phyloP scores from a whole-genome alignment of 805 yeast species.

The Zygoascus tannicola region DNA sequence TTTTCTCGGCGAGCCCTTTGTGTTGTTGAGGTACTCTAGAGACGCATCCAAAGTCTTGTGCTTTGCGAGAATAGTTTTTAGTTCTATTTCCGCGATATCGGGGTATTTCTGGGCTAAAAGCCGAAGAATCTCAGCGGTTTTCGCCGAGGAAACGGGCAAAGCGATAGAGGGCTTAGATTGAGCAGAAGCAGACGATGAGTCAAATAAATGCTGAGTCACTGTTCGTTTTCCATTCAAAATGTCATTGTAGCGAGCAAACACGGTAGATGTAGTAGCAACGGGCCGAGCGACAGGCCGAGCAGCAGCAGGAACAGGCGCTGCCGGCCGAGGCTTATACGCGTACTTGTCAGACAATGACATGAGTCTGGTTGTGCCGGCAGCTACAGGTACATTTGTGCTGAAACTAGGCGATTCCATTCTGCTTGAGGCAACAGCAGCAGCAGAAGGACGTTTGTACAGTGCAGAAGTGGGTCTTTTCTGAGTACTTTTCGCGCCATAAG shows the following conservation, averaged over 20 bases:
- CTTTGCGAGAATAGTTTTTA: slow-evolving; percentile 14
- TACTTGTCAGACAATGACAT: slow-evolving; percentile 12
- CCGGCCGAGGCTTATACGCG: slow-evolving; percentile 5
- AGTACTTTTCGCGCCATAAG: slow-evolving; percentile 2
- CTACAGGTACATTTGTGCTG: neutral
- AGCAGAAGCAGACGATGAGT: neutral
- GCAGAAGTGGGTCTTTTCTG: slow-evolving; percentile 14
- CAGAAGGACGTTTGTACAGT: slow-evolving; percentile 4
- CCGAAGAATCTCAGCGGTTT: slow-evolving; percentile 2
- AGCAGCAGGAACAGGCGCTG: neutral
- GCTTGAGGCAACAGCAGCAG: neutral
- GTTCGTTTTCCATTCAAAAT: slow-evolving; percentile 8
- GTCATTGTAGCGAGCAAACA: slow-evolving; percentile 7
- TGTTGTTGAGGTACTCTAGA: slow-evolving; percentile 25
- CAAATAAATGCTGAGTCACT: neutral
- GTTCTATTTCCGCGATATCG: slow-evolving; percentile 5
- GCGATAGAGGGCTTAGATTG: slow-evolving; percentile 2
- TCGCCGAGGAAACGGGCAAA: neutral
- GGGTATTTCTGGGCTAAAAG: slow-evolving; percentile 2
- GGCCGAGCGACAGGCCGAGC: too few relatives aligned
- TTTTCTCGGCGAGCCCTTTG: slow-evolving; percentile 3
- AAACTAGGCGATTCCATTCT: neutral
- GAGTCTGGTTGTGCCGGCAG: slow-evolving; percentile 2
- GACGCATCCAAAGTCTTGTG: slow-evolving; percentile 28
- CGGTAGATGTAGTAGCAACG: slow-evolving; percentile 10